Percentiles rank a stretch among this genome's conserved stretches.
phyloP scores from a whole-genome alignment of 2,329 filamentous ascomycete species.

The Alternaria burnsii region DNA sequence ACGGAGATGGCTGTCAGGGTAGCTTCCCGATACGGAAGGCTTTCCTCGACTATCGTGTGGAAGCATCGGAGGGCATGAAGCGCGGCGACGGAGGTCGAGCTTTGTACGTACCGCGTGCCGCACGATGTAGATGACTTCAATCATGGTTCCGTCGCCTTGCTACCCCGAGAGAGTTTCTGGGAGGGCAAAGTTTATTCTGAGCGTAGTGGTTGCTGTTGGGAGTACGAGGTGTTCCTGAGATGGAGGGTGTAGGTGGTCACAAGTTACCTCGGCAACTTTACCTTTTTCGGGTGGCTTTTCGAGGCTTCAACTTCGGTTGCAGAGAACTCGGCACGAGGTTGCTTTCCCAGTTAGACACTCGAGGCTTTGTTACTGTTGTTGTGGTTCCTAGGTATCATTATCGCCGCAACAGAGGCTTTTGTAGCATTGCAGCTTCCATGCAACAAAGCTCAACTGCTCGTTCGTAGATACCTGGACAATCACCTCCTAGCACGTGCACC shows the following conservation, averaged over 20 bases:
- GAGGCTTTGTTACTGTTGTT: not conserved
- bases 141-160: constrained; percentile 32
- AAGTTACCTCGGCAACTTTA: constrained; percentile 24
- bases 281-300: constrained; percentile 6
- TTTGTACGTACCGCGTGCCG: constrained; percentile 60
- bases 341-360: not conserved
- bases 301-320: not conserved
- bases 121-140: constrained; percentile 60
- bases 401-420: not conserved
- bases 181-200: constrained; percentile 3
- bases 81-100: constrained; percentile 15
- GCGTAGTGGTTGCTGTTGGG: constrained; percentile 16
- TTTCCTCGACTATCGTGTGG: constrained; percentile 18
- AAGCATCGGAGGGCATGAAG: constrained; percentile 14
- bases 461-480: not conserved
- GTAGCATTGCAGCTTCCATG: not conserved
- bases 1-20: constrained; percentile 8
- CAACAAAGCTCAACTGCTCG: not conserved
- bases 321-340: not conserved
- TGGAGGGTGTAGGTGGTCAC: constrained; percentile 1
- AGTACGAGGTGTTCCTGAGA: constrained; percentile 17
- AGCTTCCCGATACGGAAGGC: constrained; percentile 18
- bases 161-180: constrained; percentile 5
- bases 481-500: not conserved
- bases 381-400: not conserved